Percentiles rank a stretch among this genome's conserved stretches.
Conservation (phyloP, 768 basidiomycete genomes). For the Pisolithus marmoratus region DNA sequence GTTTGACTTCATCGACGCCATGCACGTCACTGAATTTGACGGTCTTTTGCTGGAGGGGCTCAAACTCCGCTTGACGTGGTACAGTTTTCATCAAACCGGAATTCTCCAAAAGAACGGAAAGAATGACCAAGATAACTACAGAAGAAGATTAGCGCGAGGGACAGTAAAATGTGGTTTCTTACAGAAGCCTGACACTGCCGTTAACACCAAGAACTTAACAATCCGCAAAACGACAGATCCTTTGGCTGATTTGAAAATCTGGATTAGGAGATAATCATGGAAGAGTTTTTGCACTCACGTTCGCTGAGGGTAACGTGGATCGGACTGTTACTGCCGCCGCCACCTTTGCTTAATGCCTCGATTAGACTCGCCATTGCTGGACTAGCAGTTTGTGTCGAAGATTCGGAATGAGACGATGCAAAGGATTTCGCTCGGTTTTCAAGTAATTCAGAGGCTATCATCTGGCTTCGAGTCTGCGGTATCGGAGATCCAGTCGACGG, state of each 20-base stretch:
- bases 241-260: conserved; percentile 41
- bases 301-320: conserved; percentile 80
- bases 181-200: conserved; percentile 62
- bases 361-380: conserved; percentile 38
- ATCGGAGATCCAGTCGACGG: conserved; percentile 9
- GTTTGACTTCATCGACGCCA: conserved; percentile 95
- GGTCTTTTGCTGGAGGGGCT: conserved; percentile 71
- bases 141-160: conserved; percentile 2
- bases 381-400: conserved; percentile 15
- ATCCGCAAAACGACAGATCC: conserved; percentile 61
- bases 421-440: conserved; percentile 17
- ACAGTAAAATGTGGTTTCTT: conserved; percentile 23
- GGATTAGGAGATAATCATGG: background rate
- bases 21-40: conserved; percentile 95
- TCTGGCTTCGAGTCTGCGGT: conserved; percentile 33
- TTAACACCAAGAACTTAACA: conserved; percentile 54
- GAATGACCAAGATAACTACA: conserved; percentile 73
- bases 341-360: conserved; percentile 37
- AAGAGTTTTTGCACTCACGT: conserved; percentile 42
- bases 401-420: conserved; percentile 2
- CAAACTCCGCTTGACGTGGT: conserved; percentile 74
- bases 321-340: conserved; percentile 48
- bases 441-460: conserved; percentile 38
- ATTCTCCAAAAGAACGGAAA: conserved; percentile 89
- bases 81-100: conserved; percentile 90